Conservation (phyloP, 345 rosid genomes). For the Bruguiera sexangula region DNA sequence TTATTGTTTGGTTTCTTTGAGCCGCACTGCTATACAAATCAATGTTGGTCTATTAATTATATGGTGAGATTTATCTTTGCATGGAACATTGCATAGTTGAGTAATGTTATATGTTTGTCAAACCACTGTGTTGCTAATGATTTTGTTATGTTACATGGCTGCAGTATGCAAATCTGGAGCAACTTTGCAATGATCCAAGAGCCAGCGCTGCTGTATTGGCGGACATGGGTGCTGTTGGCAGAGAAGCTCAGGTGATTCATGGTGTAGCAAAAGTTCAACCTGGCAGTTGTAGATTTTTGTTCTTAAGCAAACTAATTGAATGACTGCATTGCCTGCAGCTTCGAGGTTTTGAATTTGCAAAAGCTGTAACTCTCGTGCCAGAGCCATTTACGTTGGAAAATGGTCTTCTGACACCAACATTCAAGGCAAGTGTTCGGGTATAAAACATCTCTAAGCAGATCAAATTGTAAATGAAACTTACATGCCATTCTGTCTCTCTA, state of each 20-base stretch:
- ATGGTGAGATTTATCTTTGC: no score
- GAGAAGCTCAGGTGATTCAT: slow-evolving; percentile 71
- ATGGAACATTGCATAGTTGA: no score
- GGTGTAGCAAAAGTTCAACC: neutral
- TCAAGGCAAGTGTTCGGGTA: slow-evolving; percentile 57
- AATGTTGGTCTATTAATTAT: no score
- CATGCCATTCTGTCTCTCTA: neutral
- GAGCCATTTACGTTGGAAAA: slow-evolving; percentile 81
- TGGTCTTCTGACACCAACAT: slow-evolving; percentile 85
- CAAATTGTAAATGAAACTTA: neutral
- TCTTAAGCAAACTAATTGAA: neutral
- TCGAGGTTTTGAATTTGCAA: slow-evolving; percentile 91
- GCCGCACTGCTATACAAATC: no score
- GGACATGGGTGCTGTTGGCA: slow-evolving; percentile 77
- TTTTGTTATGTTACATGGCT: neutral
- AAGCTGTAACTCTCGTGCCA: slow-evolving; percentile 73
- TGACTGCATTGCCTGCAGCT: slow-evolving; percentile 36
- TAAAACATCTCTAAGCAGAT: neutral
- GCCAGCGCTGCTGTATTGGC: slow-evolving; percentile 68
- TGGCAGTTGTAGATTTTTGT: neutral
- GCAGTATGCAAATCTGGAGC: slow-evolving; percentile 56
- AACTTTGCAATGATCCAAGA: slow-evolving; percentile 69
- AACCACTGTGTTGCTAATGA: no score
- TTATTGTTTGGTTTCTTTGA: no score
- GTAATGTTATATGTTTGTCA: no score